Evolutionary conservation across 352 stramenopile genomes (phyloP), one percentile per base, ranked within the genome.

Genomic region (Hyaloperonospora arabidopsidis): DNA sequence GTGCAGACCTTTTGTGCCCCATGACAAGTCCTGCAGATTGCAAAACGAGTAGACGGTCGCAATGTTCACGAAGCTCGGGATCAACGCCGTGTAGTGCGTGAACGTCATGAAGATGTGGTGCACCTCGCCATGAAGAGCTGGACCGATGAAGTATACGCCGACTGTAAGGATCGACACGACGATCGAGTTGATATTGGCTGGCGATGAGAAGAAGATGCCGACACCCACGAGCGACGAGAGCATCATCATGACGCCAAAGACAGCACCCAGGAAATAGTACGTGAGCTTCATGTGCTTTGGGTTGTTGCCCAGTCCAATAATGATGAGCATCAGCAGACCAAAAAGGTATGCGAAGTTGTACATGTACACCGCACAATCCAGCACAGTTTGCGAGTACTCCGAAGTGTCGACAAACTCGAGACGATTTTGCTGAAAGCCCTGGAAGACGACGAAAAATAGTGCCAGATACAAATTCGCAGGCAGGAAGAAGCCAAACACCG

Each of bases 21-120:
- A 95, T 13, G 79, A 92, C 48, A 95, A 65, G 52, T 95, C 79
- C 28, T 95, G 83, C 23, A 95, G 65, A 68, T 93, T 93, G 54
- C 79, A 94, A 63, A 92, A 93, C 48, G 81, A 91, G 76, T 93
- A 95, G 52, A 95, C 88, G 19, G 79, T 89, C 48, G 93, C 89
- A 46, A 93, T 93, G 63, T 92, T 94, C 29, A 95, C 80, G 45
- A 94, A 94, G 44, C 76, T 91, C 25, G 86, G 86, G 49, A 92
- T 86, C 41, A 95, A 58, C 15, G 82, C 73, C 44, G 79, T 89
- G 70, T 93, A 95, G 65, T 94, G 86, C 54, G 79, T 84, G 67
- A 91, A 91, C 32, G 79, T 89, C 63, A 92, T 74, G 49, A 91
- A 66, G 45, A 92, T 89, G 61, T 91, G 76, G 57, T 92, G 84